phyloP scores from a whole-genome alignment of 306 rosid species.

The Luffa aegyptiaca region DNA sequence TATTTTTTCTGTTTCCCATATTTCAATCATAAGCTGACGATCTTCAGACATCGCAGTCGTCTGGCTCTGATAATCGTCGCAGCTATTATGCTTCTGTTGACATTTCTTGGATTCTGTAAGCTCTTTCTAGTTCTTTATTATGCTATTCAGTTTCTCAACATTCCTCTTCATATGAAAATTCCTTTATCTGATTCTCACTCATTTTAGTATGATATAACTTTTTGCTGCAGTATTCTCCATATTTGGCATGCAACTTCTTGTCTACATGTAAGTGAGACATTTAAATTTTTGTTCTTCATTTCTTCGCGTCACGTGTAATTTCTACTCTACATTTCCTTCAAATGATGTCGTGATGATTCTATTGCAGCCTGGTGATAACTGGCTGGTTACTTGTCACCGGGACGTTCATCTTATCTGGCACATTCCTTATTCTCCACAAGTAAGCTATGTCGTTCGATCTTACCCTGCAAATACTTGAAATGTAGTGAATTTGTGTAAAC shows the following conservation, averaged over 20 bases:
- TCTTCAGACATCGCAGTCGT: slow-evolving; percentile 31
- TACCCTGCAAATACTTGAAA: background rate
- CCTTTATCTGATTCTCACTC: background rate
- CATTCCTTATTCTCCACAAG: slow-evolving; percentile 43
- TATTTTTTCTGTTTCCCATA: background rate
- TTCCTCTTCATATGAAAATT: background rate
- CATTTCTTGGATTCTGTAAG: slow-evolving; percentile 51
- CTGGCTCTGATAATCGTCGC: slow-evolving; percentile 29
- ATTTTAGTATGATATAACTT: background rate
- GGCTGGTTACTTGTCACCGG: slow-evolving; percentile 56
- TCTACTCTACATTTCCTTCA: background rate
- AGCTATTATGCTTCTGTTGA: slow-evolving; percentile 43
- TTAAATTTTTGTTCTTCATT: background rate
- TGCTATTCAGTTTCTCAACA: background rate
- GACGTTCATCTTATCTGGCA: slow-evolving; percentile 29
- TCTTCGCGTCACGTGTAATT: background rate
- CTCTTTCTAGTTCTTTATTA: background rate
- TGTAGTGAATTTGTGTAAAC: background rate
- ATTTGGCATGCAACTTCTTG: slow-evolving; percentile 40
- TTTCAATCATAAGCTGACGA: background rate
- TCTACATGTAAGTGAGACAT: slow-evolving; percentile 49
- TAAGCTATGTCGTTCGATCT: slow-evolving; percentile 22
- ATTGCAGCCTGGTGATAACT: slow-evolving; percentile 43
- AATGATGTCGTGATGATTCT: background rate
- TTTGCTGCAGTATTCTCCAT: slow-evolving; percentile 47